A percentile compares a stretch with the other conserved stretches of the same genome.
Evolutionary conservation across 2,329 filamentous ascomycete genomes (phyloP).

Genomic region (Zymoseptoria ardabiliae): DNA sequence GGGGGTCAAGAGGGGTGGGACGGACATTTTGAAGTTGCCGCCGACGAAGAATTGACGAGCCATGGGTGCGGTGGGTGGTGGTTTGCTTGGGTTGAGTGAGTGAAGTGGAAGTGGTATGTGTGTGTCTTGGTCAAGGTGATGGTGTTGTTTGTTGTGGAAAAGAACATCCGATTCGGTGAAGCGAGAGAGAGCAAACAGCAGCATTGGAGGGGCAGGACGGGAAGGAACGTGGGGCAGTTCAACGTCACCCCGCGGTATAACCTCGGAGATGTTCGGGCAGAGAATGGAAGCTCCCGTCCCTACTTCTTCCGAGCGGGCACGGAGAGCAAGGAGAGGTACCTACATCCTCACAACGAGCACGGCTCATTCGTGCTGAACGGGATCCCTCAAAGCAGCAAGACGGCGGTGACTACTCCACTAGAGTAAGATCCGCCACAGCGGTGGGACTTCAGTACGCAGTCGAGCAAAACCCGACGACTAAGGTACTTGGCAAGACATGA

Average conservation of each 20-base stretch:
- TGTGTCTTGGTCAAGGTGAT: not conserved
- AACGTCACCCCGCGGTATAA: not conserved
- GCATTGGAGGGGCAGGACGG: not conserved
- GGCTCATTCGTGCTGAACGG: no score
- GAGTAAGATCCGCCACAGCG: no score
- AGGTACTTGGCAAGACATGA: not conserved
- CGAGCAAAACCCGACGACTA: not conserved
- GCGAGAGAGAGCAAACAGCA: not conserved
- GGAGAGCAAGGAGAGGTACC: no score
- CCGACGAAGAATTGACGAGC: constrained; percentile 38
- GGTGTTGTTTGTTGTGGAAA: not conserved
- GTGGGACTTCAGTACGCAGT: no score
- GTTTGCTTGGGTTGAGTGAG: not conserved
- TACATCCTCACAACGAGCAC: no score
- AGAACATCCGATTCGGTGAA: not conserved
- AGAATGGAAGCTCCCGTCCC: no score
- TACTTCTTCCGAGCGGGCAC: no score
- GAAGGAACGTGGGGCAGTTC: not conserved
- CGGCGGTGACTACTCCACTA: no score
- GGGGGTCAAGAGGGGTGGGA: constrained; percentile 12
- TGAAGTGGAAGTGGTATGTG: not conserved
- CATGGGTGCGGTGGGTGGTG: constrained; percentile 27
- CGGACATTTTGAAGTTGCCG: constrained; percentile 95
- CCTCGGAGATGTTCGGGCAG: no score
- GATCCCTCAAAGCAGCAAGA: no score